Percentiles rank a stretch among this genome's conserved stretches.
phyloP scores from a whole-genome alignment of 208 protist genomes.

The Vickermania spadyakhi region DNA sequence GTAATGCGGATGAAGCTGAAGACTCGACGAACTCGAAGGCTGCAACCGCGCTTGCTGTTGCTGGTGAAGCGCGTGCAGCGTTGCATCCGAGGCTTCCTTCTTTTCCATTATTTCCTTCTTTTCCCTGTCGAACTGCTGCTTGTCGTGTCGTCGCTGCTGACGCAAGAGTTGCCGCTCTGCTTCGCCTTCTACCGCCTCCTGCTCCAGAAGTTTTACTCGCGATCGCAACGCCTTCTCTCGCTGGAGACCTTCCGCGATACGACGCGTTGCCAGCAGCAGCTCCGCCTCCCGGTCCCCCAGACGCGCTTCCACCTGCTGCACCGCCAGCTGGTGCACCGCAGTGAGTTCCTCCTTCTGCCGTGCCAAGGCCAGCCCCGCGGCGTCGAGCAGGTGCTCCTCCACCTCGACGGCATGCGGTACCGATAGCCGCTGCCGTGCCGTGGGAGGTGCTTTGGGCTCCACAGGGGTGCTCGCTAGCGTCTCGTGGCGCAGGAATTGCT shows the following conservation, averaged over 20 bases:
- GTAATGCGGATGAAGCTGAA: background rate
- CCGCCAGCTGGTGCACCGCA: conserved; percentile 1
- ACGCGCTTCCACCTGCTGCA: background rate
- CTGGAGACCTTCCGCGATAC: background rate
- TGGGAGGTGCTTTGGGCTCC: no score
- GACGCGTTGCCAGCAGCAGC: background rate
- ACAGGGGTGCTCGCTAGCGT: no score
- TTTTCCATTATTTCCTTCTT: background rate
- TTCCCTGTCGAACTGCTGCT: background rate
- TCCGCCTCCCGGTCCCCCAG: background rate
- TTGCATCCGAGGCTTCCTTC: background rate
- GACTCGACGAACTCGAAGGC: background rate
- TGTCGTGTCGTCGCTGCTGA: conserved; percentile 1
- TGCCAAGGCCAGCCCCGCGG: conserved; percentile 15
- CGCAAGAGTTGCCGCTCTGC: conserved; percentile 11
- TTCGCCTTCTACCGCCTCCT: conserved; percentile 4
- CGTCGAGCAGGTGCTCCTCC: no score
- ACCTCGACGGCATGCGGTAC: no score
- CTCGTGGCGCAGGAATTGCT: background rate
- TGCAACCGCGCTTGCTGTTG: background rate
- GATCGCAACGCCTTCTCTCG: background rate
- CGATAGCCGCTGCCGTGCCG: background rate
- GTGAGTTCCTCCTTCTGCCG: conserved; percentile 8
- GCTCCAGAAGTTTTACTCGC: background rate
- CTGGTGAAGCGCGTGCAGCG: background rate